Percentiles rank a stretch among this genome's conserved stretches.
Conservation (phyloP, 495 filamentous ascomycete species). For the Hypoxylon intermedium region DNA sequence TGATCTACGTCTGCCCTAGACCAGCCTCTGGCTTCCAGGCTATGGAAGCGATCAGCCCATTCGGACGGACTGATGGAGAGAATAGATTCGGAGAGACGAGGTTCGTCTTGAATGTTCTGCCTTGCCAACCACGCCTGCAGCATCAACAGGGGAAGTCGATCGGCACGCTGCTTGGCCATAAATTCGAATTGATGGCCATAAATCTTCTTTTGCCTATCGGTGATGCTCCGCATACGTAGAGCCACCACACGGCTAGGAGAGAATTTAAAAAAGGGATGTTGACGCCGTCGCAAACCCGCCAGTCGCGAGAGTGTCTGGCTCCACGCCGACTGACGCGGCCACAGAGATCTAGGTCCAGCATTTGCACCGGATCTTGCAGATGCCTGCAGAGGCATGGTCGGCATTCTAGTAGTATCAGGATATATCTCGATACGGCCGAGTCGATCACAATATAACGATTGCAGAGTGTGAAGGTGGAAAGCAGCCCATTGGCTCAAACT, state of each 20-base stretch:
- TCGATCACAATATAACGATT: too few relatives aligned
- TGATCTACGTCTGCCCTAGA: conserved; percentile 41
- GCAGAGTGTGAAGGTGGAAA: too few relatives aligned
- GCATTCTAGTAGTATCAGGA: conserved; percentile 7
- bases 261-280: conserved; percentile 19
- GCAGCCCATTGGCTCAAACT: neutral
- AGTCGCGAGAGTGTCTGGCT: conserved; percentile 30
- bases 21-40: conserved; percentile 36
- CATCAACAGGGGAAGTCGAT: conserved; percentile 44
- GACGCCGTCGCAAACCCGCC: conserved; percentile 18
- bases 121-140: conserved; percentile 43
- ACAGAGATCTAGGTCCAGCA: conserved; percentile 2
- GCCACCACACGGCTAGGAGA: conserved; percentile 35
- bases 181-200: conserved; percentile 22
- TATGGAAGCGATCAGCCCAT: conserved; percentile 41
- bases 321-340: conserved; percentile 4
- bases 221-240: conserved; percentile 28
- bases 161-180: conserved; percentile 16
- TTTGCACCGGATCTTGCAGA: neutral
- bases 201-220: conserved; percentile 15
- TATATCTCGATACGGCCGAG: too few relatives aligned
- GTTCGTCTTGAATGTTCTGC: conserved; percentile 31
- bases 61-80: conserved; percentile 27
- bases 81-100: conserved; percentile 21
- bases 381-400: neutral